Conservation (phyloP, 2,329 filamentous ascomycete species). For the Fusarium brachygibbosum region DNA sequence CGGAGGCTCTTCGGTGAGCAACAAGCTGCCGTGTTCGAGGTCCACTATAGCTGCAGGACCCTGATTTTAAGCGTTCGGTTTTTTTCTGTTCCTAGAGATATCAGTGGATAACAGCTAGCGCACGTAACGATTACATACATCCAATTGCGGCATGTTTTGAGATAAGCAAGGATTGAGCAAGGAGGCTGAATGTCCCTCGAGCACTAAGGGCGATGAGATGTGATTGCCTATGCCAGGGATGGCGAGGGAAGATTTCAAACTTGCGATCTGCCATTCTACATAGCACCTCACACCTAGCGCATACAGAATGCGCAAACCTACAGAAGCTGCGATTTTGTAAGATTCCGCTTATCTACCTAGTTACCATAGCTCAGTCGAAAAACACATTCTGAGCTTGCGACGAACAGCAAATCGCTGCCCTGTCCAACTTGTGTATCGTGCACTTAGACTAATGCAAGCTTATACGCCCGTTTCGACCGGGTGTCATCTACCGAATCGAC, state of each 20-base stretch:
- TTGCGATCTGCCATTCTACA: background rate
- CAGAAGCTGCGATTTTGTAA: background rate
- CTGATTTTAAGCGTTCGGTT: slow-evolving; percentile 38
- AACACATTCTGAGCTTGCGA: background rate
- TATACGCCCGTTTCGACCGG: slow-evolving; percentile 25
- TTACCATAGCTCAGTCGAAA: background rate
- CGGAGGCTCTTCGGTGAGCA: slow-evolving; percentile 49
- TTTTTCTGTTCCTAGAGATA: slow-evolving; percentile 25
- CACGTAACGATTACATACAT: slow-evolving; percentile 45
- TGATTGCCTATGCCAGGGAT: slow-evolving; percentile 11
- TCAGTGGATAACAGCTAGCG: slow-evolving; percentile 39
- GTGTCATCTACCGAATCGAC: slow-evolving; percentile 33
- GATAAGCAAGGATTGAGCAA: slow-evolving; percentile 27
- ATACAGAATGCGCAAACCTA: background rate
- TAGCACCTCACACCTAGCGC: background rate
- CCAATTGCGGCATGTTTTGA: slow-evolving; percentile 35
- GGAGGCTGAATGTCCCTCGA: slow-evolving; percentile 18
- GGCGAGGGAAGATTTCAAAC: background rate
- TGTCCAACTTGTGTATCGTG: background rate
- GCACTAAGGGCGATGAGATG: background rate
- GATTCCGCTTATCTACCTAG: background rate
- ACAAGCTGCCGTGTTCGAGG: slow-evolving; percentile 29
- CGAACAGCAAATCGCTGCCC: background rate
- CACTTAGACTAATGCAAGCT: slow-evolving; percentile 23
- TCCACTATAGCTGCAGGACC: slow-evolving; percentile 42